Evolutionary conservation across 2,329 filamentous ascomycete species (phyloP), one percentile per base, ranked within the genome.

Genomic region (Ophiostoma sp.): DNA sequence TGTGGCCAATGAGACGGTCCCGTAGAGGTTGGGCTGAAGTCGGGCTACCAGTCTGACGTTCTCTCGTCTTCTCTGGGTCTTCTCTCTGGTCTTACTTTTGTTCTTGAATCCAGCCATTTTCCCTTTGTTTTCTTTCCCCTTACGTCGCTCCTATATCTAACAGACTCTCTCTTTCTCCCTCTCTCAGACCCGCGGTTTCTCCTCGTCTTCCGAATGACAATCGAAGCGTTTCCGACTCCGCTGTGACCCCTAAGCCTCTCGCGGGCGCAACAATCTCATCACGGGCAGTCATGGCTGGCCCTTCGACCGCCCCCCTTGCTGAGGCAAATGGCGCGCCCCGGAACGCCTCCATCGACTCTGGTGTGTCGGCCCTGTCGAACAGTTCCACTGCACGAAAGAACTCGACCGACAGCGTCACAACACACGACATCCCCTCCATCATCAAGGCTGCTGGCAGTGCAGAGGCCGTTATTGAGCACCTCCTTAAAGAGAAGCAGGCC

Each of bases 341-440:
- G 78, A 97, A 92, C 72, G 92, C 93, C 3, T 98, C 95, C 12
- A 95, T 97, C 78, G 95, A 98, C 81, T 98, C 95, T 12, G 92
- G 93, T n/a, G 92, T 97, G 64, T 97, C 95, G 1, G 89, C 89
- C 11, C 86, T 93, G 68, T 93, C 93, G 7, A 86, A 85, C 11
- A 87, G 89, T 71, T 85, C 85, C 2, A 85, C 89, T 72, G 85
- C 86, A 7, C 86, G 88, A 76, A 90, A 89, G 77, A 86, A 84
- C 33, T 86, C 89, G 0, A 85, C 88, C 64, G 90, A 91, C 61
- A 70, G 75, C 69, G 83, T 88, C n/a, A 88, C 87, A 33, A 84
- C 88, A n/a, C 86, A 91, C 17, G 95, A 98, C 78, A 92, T 97
- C 78, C 89, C 89, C 50, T 88, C 89, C 77, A 85, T 98, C 45